A percentile compares a stretch with the other conserved stretches of the same genome.
Conservation (phyloP, 768 basidiomycete species). For the Termitomyces titanicus region DNA sequence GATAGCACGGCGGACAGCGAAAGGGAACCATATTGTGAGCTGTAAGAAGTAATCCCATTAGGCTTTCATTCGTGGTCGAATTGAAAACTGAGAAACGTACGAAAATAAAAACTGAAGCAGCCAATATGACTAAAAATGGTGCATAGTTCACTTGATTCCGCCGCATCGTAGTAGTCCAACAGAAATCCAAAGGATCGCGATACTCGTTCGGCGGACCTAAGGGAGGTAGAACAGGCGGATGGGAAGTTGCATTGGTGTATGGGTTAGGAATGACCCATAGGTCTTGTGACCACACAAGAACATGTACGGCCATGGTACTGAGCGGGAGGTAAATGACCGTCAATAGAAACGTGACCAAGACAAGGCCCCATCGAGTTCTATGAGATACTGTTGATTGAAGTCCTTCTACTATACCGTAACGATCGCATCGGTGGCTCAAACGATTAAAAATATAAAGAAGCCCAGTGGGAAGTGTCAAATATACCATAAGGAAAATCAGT, state of each 20-base stretch:
- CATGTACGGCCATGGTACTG: slow-evolving; percentile 74
- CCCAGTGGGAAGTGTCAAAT: slow-evolving; percentile 49
- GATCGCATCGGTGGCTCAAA: slow-evolving; percentile 44
- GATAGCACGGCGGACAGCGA: slow-evolving; percentile 57
- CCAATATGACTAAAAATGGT: slow-evolving; percentile 55
- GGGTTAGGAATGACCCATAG: slow-evolving; percentile 72
- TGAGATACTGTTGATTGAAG: slow-evolving; percentile 42
- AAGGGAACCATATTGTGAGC: slow-evolving; percentile 71
- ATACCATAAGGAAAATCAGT: slow-evolving; percentile 54
- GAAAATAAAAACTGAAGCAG: slow-evolving; percentile 44
- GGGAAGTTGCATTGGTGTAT: slow-evolving; percentile 53
- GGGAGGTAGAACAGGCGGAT: slow-evolving; percentile 44
- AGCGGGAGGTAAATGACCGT: slow-evolving; percentile 73
- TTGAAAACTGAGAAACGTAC: slow-evolving; percentile 33
- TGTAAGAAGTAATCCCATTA: slow-evolving; percentile 18
- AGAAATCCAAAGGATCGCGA: slow-evolving; percentile 66
- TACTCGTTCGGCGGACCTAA: slow-evolving; percentile 55
- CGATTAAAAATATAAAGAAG: slow-evolving; percentile 59
- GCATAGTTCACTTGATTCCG: slow-evolving; percentile 68
- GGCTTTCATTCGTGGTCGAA: not conserved
- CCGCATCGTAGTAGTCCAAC: slow-evolving; percentile 78
- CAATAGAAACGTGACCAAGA: slow-evolving; percentile 62
- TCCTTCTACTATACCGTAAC: slow-evolving; percentile 49
- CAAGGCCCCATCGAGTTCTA: slow-evolving; percentile 46
- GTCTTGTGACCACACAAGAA: slow-evolving; percentile 74